Evolutionary conservation across 73 alveolate genomes (phyloP), one percentile per base, ranked within the genome.

Genomic region (Urostyla sp.): DNA sequence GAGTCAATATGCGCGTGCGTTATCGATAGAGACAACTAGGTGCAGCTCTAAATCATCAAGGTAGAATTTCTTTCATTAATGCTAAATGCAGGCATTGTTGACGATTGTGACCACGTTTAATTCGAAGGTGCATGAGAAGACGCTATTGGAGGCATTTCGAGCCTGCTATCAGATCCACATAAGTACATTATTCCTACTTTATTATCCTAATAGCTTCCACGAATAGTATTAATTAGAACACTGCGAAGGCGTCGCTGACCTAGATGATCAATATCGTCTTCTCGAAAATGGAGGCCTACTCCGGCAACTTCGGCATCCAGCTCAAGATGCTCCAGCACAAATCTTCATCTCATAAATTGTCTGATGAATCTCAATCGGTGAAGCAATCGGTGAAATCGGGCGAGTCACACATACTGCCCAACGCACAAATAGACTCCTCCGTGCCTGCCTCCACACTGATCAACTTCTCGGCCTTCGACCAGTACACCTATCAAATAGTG

Each of bases 141-240:
- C 94, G 21, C 76, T 91, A 51, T 79, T 89, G 16, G 93, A 85
- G 32, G 93, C 87, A 34, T 72, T 91, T 58, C 67, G 94, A 63
- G 92, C 97, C 16, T 86, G 94, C 69, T 87, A 80, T 80, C 76
- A 91, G 36, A 87, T 87, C 52, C 96, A 88, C 59, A 72, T 90
- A 20, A 57, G 86, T 75, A 72, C 72, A 31, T 31, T 84, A 32
- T 35, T 32, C 38, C 35, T 46, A 45, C 34, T 69, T 69, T 27
- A 24, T 49, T 69, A 27, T 13, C 8, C 10, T 56, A 38, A 30
- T 75, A 56, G 86, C 94, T 0, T n/a, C 75, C 30, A 85, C 85
- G 3, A 74, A 91, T 36, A 50, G 87, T 13, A 85, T 85, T 18
- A 84, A 91, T 48, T 75, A 85, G 53, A 86, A 57, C 54, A 85